Percentiles rank a stretch among this genome's conserved stretches.
phyloP scores from a whole-genome alignment of 2,329 filamentous ascomycete species.

The Nothophaeocryptopus gaeumannii region DNA sequence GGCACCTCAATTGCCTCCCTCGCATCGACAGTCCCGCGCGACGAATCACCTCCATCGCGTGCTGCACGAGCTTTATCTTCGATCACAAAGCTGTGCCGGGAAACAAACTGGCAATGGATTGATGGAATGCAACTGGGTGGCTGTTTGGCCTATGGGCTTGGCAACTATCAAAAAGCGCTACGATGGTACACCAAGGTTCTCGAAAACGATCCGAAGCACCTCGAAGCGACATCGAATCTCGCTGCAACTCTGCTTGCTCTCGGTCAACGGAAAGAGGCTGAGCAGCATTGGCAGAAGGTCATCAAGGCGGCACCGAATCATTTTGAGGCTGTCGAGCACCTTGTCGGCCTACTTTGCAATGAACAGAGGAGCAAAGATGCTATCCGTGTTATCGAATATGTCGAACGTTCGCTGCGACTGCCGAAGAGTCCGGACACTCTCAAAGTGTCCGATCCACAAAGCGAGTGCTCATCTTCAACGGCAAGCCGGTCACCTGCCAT shows the following conservation, averaged over 20 bases:
- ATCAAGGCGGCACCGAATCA: slow-evolving; percentile 80
- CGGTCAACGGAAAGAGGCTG: slow-evolving; percentile 76
- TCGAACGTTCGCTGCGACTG: slow-evolving; percentile 69
- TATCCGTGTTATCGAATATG: slow-evolving; percentile 78
- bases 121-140: slow-evolving; percentile 90
- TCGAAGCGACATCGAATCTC: slow-evolving; percentile 90
- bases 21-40: slow-evolving; percentile 32
- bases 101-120: slow-evolving; percentile 82
- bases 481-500: slow-evolving; percentile 53
- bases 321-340: slow-evolving; percentile 91
- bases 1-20: slow-evolving; percentile 37
- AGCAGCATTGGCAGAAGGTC: slow-evolving; percentile 80
- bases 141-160: slow-evolving; percentile 85
- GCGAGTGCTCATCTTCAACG: slow-evolving; percentile 56
- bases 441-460: slow-evolving; percentile 53
- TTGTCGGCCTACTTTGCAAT: slow-evolving; percentile 81
- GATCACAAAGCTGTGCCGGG: slow-evolving; percentile 70
- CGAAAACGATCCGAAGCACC: slow-evolving; percentile 62
- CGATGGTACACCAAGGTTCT: slow-evolving; percentile 71
- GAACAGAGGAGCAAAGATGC: slow-evolving; percentile 80
- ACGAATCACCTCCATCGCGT: slow-evolving; percentile 44
- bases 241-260: slow-evolving; percentile 86
- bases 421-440: slow-evolving; percentile 47
- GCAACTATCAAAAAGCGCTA: slow-evolving; percentile 74
- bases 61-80: slow-evolving; percentile 69